Percentiles rank a stretch among this genome's conserved stretches.
phyloP scores from a whole-genome alignment of 768 basidiomycete species.

The Hirschioporus abietinus region DNA sequence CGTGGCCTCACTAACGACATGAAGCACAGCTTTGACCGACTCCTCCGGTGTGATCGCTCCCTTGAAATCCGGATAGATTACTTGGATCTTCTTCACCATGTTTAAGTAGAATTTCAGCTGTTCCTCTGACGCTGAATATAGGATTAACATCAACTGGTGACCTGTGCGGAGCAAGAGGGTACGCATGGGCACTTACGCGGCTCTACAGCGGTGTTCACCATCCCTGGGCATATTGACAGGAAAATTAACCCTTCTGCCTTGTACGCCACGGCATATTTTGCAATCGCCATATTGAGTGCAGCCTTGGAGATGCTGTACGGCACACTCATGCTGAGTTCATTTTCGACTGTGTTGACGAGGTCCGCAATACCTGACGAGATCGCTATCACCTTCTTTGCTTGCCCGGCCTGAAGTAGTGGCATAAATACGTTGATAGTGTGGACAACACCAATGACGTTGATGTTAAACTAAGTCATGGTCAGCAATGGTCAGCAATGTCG shows the following conservation, averaged over 20 bases:
- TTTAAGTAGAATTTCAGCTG: constrained; percentile 6
- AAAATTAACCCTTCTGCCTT: constrained; percentile 30
- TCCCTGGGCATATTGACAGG: constrained; percentile 32
- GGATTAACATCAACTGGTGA: too few relatives aligned
- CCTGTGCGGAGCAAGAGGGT: too few relatives aligned
- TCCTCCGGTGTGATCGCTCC: constrained; percentile 16
- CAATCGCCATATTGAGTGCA: constrained; percentile 31
- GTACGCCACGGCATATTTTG: constrained; percentile 29
- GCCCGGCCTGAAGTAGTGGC: constrained; percentile 29
- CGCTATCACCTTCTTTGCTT: constrained; percentile 30
- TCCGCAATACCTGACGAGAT: constrained; percentile 28
- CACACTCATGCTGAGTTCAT: constrained; percentile 9
- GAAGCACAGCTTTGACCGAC: constrained; percentile 17
- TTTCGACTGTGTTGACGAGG: constrained; percentile 18
- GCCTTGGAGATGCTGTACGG: constrained; percentile 34
- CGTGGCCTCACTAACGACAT: constrained; percentile 16
- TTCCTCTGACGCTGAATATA: constrained; percentile 10
- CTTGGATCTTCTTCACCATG: constrained; percentile 13
- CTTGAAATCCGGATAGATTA: constrained; percentile 11
- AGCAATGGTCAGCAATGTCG: too few relatives aligned
- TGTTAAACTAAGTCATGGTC: constrained; percentile 19
- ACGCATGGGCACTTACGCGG: constrained; percentile 6
- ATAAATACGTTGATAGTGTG: constrained; percentile 33
- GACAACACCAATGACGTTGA: constrained; percentile 32
- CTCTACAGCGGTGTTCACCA: constrained; percentile 22